These are phyloP conservation scores for Epichloe aotearoae DNA, from an alignment of 2,329 filamentous ascomycete genomes.

Conservation along the genomic window DNA sequence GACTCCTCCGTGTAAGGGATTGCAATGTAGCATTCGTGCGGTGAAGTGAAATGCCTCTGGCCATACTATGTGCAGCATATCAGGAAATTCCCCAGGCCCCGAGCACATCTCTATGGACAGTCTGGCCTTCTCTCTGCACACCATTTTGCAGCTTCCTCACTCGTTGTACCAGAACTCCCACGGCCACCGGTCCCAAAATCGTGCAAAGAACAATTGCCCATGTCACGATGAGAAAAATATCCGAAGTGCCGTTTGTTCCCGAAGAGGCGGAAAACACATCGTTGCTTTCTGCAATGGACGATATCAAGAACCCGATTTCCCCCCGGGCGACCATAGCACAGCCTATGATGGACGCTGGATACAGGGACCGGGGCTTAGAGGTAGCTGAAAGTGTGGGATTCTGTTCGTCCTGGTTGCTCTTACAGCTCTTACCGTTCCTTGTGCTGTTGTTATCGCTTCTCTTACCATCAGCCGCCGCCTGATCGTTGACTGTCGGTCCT, in stretches of 20 bases:
- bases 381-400: slow-evolving; percentile 8
- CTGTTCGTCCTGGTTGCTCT: background rate
- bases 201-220: slow-evolving; percentile 46
- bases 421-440: background rate
- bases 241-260: slow-evolving; percentile 13
- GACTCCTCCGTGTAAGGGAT: too few species aligned
- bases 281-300: slow-evolving; percentile 47
- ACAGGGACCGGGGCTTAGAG: slow-evolving; percentile 45
- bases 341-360: slow-evolving; percentile 53
- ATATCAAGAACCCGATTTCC: slow-evolving; percentile 72
- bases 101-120: slow-evolving; percentile 2
- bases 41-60: too few species aligned
- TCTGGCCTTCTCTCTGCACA: background rate
- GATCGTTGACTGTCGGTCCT: background rate
- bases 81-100: slow-evolving; percentile 1
- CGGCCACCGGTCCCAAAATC: slow-evolving; percentile 33
- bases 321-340: slow-evolving; percentile 60
- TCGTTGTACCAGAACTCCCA: slow-evolving; percentile 32
- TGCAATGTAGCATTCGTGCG: too few species aligned
- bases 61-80: background rate
- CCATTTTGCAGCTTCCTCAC: slow-evolving; percentile 19
- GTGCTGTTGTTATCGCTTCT: background rate
- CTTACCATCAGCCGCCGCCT: background rate
- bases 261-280: slow-evolving; percentile 22
- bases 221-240: slow-evolving; percentile 38